Evolutionary conservation across 345 rosid genomes (phyloP).

Genomic region (Populus euphratica): DNA sequence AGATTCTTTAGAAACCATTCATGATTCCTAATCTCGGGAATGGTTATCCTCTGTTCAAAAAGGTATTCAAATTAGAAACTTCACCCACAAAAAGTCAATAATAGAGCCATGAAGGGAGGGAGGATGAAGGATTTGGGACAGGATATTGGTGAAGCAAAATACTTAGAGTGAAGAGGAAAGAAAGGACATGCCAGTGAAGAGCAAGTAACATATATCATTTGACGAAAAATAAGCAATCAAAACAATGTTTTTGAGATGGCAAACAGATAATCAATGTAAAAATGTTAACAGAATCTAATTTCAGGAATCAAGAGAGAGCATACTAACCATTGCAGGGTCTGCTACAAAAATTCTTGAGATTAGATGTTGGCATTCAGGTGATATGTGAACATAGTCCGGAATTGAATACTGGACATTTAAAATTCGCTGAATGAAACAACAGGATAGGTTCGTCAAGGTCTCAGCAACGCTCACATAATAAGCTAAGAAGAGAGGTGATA

Average conservation of each 20-base stretch:
- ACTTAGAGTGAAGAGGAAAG: background rate
- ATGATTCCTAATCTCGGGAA: conserved; percentile 80
- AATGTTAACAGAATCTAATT: background rate
- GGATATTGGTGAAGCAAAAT: background rate
- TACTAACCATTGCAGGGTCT: conserved; percentile 78
- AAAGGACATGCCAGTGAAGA: background rate
- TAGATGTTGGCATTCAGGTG: conserved; percentile 85
- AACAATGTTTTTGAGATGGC: background rate
- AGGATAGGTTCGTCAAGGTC: conserved; percentile 6
- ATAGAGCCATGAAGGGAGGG: background rate
- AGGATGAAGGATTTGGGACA: background rate
- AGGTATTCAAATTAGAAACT: conserved; percentile 5
- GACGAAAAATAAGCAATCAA: background rate
- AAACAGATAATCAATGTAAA: background rate
- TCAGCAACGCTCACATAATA: background rate
- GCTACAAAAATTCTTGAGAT: conserved; percentile 94
- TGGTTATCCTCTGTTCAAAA: conserved; percentile 75
- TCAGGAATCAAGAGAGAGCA: background rate
- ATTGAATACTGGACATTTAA: conserved; percentile 91
- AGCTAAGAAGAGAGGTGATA: conserved; percentile 2
- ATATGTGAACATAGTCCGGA: conserved; percentile 87
- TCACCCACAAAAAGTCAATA: background rate
- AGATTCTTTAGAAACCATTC: conserved; percentile 97
- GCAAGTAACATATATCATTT: background rate
- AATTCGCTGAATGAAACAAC: conserved; percentile 63